phyloP scores from a whole-genome alignment of 495 filamentous ascomycete genomes.

The Annulohypoxylon stygium region DNA sequence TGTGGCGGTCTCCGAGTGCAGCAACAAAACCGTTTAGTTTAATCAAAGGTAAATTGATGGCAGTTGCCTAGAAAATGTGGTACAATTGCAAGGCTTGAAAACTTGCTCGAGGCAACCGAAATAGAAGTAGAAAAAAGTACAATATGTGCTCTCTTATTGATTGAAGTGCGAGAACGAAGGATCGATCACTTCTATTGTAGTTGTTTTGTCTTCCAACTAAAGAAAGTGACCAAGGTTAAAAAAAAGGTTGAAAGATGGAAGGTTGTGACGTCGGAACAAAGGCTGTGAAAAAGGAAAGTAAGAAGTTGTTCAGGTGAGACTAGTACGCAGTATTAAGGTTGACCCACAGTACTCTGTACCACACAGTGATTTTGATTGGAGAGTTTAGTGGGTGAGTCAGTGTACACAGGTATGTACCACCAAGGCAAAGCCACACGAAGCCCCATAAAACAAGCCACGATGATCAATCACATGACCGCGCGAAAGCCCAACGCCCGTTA shows the following conservation, averaged over 20 bases:
- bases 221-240: slow-evolving; percentile 2
- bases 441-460: slow-evolving; percentile 7
- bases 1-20: slow-evolving; percentile 1
- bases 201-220: slow-evolving; percentile 8
- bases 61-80: slow-evolving; percentile 18
- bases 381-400: neutral
- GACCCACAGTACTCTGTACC: neutral
- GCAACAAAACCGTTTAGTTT: slow-evolving; percentile 34
- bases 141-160: neutral
- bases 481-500: slow-evolving; percentile 7
- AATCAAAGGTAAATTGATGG: slow-evolving; percentile 11
- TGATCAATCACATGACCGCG: slow-evolving; percentile 31
- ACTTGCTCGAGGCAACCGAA: slow-evolving; percentile 26
- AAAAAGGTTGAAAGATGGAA: slow-evolving; percentile 28
- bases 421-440: neutral
- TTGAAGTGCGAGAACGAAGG: neutral
- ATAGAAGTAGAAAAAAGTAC: slow-evolving; percentile 2
- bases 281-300: slow-evolving; percentile 20
- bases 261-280: slow-evolving; percentile 42
- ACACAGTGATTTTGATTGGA: neutral
- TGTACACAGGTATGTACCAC: neutral
- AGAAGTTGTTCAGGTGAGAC: slow-evolving; percentile 13
- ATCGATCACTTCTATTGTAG: neutral
- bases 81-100: slow-evolving; percentile 15
- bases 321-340: neutral